A percentile compares a stretch with the other conserved stretches of the same genome.
phyloP scores from a whole-genome alignment of 1,284 basidiomycete species.

The Pseudozyma thailandica region DNA sequence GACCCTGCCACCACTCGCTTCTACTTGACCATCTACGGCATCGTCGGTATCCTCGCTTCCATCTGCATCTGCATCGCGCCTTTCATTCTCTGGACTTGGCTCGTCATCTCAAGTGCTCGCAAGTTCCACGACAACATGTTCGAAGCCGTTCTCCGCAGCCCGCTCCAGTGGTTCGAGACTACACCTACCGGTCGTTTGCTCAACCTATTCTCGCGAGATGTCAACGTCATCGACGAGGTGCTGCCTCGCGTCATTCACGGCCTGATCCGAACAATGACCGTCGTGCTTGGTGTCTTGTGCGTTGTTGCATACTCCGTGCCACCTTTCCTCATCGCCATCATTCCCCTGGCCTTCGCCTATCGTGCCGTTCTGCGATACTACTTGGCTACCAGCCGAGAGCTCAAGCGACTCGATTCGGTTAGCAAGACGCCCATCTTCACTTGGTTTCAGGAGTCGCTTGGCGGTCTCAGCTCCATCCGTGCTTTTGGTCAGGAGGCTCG shows the following conservation, averaged over 20 bases:
- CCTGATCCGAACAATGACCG: conserved; percentile 57
- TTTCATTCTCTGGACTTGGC: conserved; percentile 63
- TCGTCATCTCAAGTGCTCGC: conserved; percentile 59
- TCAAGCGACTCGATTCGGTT: conserved; percentile 90
- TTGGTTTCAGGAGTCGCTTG: conserved; percentile 80
- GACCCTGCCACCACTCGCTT: conserved; percentile 39
- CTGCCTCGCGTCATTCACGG: conserved; percentile 64
- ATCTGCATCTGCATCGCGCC: conserved; percentile 63
- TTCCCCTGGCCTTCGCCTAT: conserved; percentile 63
- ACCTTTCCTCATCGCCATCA: conserved; percentile 76
- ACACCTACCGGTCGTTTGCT: conserved; percentile 73
- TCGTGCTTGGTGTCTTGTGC: conserved; percentile 76
- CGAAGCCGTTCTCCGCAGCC: conserved; percentile 54
- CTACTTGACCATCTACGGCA: conserved; percentile 64
- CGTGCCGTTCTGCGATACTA: conserved; percentile 74
- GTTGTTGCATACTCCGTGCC: conserved; percentile 78
- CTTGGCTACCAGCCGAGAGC: conserved; percentile 86
- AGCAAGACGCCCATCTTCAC: conserved; percentile 89
- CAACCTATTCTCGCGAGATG: conserved; percentile 90
- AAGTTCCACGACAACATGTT: conserved; percentile 66
- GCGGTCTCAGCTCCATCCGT: conserved; percentile 85
- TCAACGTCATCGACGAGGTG: conserved; percentile 82
- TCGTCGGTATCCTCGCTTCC: conserved; percentile 55
- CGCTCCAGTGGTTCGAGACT: conserved; percentile 67
- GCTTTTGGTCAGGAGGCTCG: conserved; percentile 71